Evolutionary conservation across 306 rosid species (phyloP).

Genomic region (Gillenia trifoliata): DNA sequence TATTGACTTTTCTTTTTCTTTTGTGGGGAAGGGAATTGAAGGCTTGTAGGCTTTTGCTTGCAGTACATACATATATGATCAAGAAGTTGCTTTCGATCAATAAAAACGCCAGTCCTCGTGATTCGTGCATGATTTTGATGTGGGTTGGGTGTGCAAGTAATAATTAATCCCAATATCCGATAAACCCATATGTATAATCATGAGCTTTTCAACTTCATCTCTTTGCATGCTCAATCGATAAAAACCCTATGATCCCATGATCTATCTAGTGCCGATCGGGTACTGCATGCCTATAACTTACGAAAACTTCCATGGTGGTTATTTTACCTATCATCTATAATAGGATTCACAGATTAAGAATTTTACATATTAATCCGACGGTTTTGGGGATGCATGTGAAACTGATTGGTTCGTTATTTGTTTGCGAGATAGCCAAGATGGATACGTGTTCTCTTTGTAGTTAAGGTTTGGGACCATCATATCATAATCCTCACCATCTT

Average conservation of each 20-base stretch:
- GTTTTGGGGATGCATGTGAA: neutral
- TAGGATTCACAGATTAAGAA: neutral
- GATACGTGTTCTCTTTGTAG: neutral
- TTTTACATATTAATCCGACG: neutral
- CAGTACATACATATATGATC: neutral
- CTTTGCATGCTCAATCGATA: neutral
- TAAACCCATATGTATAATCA: neutral
- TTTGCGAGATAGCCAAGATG: neutral
- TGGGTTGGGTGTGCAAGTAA: neutral
- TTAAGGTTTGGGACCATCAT: neutral
- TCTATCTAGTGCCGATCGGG: neutral
- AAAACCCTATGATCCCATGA: neutral
- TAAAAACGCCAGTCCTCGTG: constrained; percentile 23
- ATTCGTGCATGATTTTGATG: constrained; percentile 25
- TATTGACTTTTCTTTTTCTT: neutral
- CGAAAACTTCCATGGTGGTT: neutral
- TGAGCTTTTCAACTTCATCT: neutral
- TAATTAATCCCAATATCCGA: neutral
- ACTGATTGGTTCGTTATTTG: neutral
- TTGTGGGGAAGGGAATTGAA: neutral
- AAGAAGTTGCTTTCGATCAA: constrained; percentile 20
- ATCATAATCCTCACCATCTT: neutral
- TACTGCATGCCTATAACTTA: neutral
- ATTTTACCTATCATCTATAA: neutral
- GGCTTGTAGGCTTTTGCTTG: neutral